Conservation (phyloP, 2,329 filamentous ascomycete species). For the Penicillium vulpinum region DNA sequence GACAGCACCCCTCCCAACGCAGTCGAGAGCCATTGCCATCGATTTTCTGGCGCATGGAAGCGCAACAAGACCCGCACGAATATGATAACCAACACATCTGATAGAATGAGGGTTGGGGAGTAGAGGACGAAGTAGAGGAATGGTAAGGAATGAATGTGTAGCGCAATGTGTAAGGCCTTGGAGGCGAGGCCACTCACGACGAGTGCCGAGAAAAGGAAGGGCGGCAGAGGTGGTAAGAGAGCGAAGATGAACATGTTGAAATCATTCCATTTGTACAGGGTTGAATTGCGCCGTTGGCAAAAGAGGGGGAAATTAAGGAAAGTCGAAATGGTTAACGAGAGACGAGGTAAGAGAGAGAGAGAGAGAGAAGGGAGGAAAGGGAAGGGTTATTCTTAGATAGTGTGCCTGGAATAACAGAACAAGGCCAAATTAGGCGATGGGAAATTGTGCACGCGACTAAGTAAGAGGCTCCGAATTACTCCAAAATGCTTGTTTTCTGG, state of each 20-base stretch:
- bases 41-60: constrained; percentile 19
- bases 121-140: constrained; percentile 38
- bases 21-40: constrained; percentile 28
- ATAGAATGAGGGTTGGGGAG: constrained; percentile 40
- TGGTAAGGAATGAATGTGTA: constrained; percentile 35
- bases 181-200: constrained; percentile 35
- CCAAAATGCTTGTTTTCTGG: constrained; percentile 2
- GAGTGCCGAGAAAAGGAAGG: constrained; percentile 32
- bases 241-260: constrained; percentile 22
- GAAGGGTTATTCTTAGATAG: constrained; percentile 5
- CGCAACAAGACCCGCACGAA: constrained; percentile 32
- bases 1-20: constrained; percentile 28
- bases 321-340: constrained; percentile 1
- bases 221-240: constrained; percentile 21
- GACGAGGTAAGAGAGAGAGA: neutral
- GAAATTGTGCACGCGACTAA: constrained; percentile 7
- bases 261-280: constrained; percentile 23
- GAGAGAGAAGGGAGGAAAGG: neutral
- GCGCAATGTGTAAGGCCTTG: constrained; percentile 36
- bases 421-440: constrained; percentile 7
- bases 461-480: neutral
- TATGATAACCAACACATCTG: constrained; percentile 36
- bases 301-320: neutral
- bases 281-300: neutral
- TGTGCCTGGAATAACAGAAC: neutral